phyloP scores from a whole-genome alignment of 2,329 filamentous ascomycete genomes.

The Amesomyces nigricolor region DNA sequence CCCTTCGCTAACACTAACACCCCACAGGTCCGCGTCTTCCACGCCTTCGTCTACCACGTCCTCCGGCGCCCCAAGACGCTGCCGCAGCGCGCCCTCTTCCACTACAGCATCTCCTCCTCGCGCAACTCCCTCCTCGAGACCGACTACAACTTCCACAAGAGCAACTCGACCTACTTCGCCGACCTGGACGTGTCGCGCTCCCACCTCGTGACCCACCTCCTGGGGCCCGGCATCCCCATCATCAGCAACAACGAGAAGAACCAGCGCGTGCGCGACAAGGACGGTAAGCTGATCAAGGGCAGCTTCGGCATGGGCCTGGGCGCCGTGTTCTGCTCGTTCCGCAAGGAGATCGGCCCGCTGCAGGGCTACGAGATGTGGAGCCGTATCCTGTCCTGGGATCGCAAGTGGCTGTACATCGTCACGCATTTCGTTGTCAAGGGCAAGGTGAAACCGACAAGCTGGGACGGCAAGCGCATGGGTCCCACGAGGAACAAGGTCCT shows the following conservation, averaged over 20 bases:
- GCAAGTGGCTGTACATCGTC: constrained; percentile 74
- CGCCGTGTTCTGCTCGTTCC: constrained; percentile 68
- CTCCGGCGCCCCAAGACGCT: constrained; percentile 24
- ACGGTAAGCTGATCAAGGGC: constrained; percentile 46
- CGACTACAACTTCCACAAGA: constrained; percentile 39
- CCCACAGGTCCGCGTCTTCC: constrained; percentile 32
- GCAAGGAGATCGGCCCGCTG: constrained; percentile 65
- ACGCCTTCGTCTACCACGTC: constrained; percentile 32
- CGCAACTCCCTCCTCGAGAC: constrained; percentile 33
- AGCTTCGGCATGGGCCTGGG: constrained; percentile 62
- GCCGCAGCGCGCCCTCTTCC: constrained; percentile 32
- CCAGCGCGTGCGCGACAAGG: constrained; percentile 47
- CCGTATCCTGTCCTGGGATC: constrained; percentile 66
- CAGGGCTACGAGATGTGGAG: constrained; percentile 69
- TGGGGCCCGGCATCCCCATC: constrained; percentile 52
- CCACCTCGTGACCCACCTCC: constrained; percentile 67
- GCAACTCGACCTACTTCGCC: constrained; percentile 68
- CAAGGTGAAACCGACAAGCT: constrained; percentile 49
- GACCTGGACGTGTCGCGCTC: constrained; percentile 81
- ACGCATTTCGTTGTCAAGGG: constrained; percentile 66
- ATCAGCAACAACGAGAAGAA: constrained; percentile 45
- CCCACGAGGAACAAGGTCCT: constrained; percentile 18
- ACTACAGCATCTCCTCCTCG: constrained; percentile 31
- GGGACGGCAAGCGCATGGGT: constrained; percentile 44
- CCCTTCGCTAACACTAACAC: background rate